Evolutionary conservation across 1,284 basidiomycete genomes (phyloP).

Genomic region (Pseudozyma hubeiensis): DNA sequence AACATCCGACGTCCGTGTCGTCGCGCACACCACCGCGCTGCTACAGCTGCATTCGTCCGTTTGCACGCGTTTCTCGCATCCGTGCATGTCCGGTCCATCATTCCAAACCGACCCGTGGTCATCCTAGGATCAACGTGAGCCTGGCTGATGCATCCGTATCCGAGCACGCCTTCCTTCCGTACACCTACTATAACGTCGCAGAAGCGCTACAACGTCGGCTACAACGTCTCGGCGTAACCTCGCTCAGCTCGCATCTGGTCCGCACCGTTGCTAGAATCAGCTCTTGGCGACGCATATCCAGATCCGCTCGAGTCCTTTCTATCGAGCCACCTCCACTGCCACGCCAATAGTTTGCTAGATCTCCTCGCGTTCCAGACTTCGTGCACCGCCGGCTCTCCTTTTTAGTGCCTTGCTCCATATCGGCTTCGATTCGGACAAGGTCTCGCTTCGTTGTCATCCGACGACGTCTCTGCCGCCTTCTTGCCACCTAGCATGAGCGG

Average conservation of each 20-base stretch:
- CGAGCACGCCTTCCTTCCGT: not conserved
- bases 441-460: constrained; percentile 15
- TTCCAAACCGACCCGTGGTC: not conserved
- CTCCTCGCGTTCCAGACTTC: not conserved
- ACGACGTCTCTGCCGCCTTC: constrained; percentile 1
- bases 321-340: no score
- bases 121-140: not conserved
- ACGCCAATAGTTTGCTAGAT: no score
- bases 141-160: not conserved
- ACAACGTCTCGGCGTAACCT: no score
- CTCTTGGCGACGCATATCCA: not conserved
- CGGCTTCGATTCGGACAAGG: constrained; percentile 4
- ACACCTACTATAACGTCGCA: not conserved
- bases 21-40: not conserved
- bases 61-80: not conserved
- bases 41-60: not conserved
- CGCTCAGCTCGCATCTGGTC: no score
- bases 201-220: not conserved
- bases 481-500: constrained; percentile 49
- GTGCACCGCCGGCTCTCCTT: not conserved
- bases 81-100: not conserved
- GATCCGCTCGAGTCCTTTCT: no score
- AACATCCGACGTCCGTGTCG: no score
- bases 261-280: not conserved
- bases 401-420: constrained; percentile 9